Conservation (phyloP, 2,329 filamentous ascomycete genomes). For the Diaporthe sp. region DNA sequence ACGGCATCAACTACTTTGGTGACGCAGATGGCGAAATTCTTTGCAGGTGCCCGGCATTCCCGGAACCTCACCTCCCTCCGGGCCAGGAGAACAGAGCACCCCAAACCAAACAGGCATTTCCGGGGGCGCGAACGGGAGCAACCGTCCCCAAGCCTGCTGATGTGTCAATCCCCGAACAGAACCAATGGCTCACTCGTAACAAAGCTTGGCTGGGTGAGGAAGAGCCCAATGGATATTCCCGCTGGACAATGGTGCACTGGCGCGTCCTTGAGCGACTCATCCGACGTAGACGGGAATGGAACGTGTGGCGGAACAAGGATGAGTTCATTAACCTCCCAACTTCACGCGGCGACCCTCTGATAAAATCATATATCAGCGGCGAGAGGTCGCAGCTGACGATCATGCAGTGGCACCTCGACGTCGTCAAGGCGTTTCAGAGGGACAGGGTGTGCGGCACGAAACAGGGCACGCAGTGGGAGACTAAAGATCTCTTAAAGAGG, state of each 20-base stretch:
- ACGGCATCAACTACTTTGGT: background rate
- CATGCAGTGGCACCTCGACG: background rate
- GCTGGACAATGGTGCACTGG: conserved; percentile 5
- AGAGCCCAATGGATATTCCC: background rate
- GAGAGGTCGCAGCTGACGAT: background rate
- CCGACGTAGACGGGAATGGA: background rate
- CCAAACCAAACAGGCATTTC: background rate
- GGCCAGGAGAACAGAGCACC: background rate
- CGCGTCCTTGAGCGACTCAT: conserved; percentile 6
- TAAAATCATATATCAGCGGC: background rate
- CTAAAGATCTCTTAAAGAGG: background rate
- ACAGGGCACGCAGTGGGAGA: background rate
- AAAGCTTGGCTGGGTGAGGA: background rate
- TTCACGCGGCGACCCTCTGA: background rate
- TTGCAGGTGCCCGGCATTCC: background rate
- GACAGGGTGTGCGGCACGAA: background rate
- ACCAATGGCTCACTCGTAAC: background rate
- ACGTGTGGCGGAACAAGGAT: background rate
- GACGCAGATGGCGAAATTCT: background rate
- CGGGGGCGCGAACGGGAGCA: too few relatives aligned
- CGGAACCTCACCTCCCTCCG: background rate
- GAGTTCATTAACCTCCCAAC: background rate
- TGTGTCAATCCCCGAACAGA: background rate
- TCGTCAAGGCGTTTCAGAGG: background rate
- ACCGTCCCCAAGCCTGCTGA: background rate